Base-by-base conservation (phyloP, 768 basidiomycete genomes). In the Termitomyces sp. region DNA sequence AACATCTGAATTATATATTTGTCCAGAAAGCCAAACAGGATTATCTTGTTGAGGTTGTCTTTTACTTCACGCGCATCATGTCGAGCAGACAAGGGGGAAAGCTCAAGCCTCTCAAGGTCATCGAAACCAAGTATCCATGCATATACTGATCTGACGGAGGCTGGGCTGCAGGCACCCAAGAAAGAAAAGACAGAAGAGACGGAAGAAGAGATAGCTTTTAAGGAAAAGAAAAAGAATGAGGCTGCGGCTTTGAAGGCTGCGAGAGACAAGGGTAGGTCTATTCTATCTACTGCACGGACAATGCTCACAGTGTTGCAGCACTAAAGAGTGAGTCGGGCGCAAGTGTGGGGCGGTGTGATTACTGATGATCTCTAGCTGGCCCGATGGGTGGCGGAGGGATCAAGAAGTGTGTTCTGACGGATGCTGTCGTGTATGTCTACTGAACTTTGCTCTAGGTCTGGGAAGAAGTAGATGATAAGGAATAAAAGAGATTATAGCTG, bases 41-140 rank as follows among this genome's bases (percentile, higher is more conserved):
- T 47, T 6, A 48, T 48, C 30, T 44, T 49, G 22, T 24, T 33
- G 56, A 40, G 8, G 32, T 47, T 46, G 54, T 53, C 49, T 20
- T 22, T 10, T 20, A 9, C 36, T 47, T 58, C 43, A 57, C 54
- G 20, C 46, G 30, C 57, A 57, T 61, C 67, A 87, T 87, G 85
- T 74, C 83, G 32, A 73, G 79, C 68, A 81, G 89, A 75, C 86
- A 90, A 77, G 90, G 88, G 61, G 92, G 91, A 68, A 93, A 94
- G 74, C 67, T 87, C 54, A 94, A 94, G 81, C 92, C 92, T 54
- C 73, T 93, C 63, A 93, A 93, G 90, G 91, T 86, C 60, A 53
- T 57, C 32, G 18, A 53, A 52, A 51, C 26, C 40, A 46, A 46
- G 24, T 61, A 4, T 28, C 43, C 9, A 32, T 38, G 20, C 28